Evolutionary conservation across 768 basidiomycete genomes (phyloP), one percentile per base, ranked within the genome.

Genomic region (Gloeophyllum trabeum): DNA sequence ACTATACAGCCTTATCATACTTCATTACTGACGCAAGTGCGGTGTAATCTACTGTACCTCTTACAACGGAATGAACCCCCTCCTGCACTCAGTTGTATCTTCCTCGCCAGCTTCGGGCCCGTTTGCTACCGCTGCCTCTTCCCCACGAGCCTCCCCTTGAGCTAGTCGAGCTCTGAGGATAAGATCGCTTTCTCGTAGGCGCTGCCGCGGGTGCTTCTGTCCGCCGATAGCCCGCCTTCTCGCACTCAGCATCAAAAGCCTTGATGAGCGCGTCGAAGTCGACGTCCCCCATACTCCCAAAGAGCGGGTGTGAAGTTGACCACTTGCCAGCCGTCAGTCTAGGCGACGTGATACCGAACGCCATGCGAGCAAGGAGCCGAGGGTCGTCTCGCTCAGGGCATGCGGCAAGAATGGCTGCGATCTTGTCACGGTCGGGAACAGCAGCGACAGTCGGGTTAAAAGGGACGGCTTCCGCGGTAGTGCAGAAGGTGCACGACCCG

Each of bases 321-420:
- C 67, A 64, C 45, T 67, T 70, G 46, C 61, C 52, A 2, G 51
- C 51, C 1, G 69, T 66, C 18, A 72, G 55, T 1, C 71, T 60
- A 2, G 67, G 67, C 16, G 66, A 69, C 1, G 63, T 62, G 36
- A 73, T 63, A 5, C 71, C 71, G 43, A 72, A 74, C 4, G 70
- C 71, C 59, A 70, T 60, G 5, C 70, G 64, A 2, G 71, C 69
- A n/a, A 73, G 57, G 24, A 71, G 55, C 4, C 67, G 67, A 20
- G 69, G 64, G 43, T 71, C 70, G 43, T 71, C 69, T 24, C 69
- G 66, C 35, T 64, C 66, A 25, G 58, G 62, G 48, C 67, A 70
- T n/a, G 61, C 63, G 12, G 47, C 48, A 19, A 71, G 58, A 38
- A 73, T 66, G 10, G 52, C 57, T 21, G 51, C 42, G 44, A 71